Conservation (phyloP, 768 basidiomycete species). For the Dioszegia aurantiaca region DNA sequence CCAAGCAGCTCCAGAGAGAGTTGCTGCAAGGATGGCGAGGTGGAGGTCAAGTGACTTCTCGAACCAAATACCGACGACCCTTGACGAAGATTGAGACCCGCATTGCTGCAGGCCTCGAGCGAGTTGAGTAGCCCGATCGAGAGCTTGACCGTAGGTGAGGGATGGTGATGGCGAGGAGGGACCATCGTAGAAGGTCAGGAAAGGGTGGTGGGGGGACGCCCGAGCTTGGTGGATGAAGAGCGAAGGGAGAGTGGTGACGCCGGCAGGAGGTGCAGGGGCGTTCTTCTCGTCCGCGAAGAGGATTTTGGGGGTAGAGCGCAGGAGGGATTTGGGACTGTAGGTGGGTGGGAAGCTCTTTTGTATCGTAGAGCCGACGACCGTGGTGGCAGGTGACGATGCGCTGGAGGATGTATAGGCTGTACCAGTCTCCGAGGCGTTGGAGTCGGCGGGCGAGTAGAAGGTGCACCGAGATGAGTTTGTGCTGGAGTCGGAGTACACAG, state of each 20-base stretch:
- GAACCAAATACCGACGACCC: slow-evolving; percentile 1
- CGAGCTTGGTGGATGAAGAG: neutral
- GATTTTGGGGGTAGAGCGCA: neutral
- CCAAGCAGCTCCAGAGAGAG: neutral
- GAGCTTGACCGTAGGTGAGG: neutral
- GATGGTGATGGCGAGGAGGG: neutral
- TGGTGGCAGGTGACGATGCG: too few species aligned
- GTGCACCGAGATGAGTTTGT: too few species aligned
- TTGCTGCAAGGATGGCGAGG: slow-evolving; percentile 1
- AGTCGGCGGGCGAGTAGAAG: too few species aligned
- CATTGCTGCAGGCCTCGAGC: neutral
- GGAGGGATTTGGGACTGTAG: too few species aligned
- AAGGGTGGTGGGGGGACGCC: neutral
- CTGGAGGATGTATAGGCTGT: too few species aligned
- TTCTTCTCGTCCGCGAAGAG: neutral
- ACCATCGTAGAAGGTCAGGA: slow-evolving; percentile 2
- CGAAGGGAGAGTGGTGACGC: neutral
- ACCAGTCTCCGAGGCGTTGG: too few species aligned
- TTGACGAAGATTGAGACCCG: neutral
- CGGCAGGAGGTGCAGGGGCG: neutral
- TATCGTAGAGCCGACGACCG: too few species aligned
- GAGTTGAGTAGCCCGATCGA: neutral
- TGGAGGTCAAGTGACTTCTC: slow-evolving; percentile 8
- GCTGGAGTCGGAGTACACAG: too few species aligned
- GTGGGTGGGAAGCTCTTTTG: too few species aligned